Evolutionary conservation across 129 eudicot genomes (phyloP).

Genomic region (Logfia minima): DNA sequence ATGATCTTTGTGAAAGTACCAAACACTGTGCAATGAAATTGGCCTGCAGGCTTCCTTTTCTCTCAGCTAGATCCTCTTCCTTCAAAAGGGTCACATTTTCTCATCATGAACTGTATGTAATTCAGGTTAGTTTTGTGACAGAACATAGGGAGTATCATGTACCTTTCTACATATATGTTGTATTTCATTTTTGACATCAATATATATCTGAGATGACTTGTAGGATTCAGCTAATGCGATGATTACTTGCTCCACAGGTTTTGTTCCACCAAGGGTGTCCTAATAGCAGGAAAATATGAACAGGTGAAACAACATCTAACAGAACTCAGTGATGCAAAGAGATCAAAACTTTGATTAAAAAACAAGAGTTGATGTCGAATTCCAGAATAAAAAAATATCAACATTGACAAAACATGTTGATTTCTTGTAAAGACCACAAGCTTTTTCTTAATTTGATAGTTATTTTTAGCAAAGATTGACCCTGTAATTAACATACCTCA

Average conservation of each 20-base stretch:
- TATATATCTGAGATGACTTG: conserved; percentile 47
- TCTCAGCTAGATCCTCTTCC: conserved; percentile 36
- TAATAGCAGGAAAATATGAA: conserved; percentile 16
- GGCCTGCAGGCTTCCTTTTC: conserved; percentile 41
- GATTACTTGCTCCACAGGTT: conserved; percentile 45
- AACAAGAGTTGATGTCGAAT: background rate
- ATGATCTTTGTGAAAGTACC: conserved; percentile 55
- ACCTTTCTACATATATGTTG: conserved; percentile 46
- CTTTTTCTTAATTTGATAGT: no score
- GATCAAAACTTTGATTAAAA: background rate
- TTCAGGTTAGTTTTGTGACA: background rate
- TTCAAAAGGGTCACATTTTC: conserved; percentile 14
- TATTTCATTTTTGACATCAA: conserved; percentile 37
- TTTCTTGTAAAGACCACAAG: no score
- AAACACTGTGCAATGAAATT: conserved; percentile 46
- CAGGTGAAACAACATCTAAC: background rate
- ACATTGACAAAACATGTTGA: no score
- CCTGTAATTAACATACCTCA: conserved; percentile 32
- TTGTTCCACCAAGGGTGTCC: conserved; percentile 43
- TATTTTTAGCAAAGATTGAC: background rate
- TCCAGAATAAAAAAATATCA: background rate
- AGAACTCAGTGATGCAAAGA: background rate
- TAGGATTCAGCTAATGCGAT: conserved; percentile 44
- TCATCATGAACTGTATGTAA: background rate
- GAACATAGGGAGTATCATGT: background rate